Evolutionary conservation across 495 filamentous ascomycete genomes (phyloP), one percentile per base, ranked within the genome.

Genomic region (Xylaria cubensis): DNA sequence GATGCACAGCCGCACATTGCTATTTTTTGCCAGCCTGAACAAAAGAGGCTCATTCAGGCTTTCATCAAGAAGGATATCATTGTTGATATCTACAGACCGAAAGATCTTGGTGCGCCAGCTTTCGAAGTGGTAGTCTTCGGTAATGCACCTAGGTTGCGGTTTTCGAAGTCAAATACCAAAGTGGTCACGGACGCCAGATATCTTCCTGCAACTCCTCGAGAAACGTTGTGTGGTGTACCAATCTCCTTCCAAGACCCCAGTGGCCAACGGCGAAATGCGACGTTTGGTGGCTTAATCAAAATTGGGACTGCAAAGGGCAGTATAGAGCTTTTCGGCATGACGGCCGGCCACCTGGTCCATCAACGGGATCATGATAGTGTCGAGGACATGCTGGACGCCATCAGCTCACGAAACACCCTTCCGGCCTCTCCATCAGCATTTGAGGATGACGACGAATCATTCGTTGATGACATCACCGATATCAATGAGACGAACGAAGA

Each of bases 11-110:
- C 51, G 24, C 51, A 55, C 29, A 29, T 55, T 15, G 21, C 24
- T 55, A 15, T 55, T 13, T 15, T 55, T 55, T 55, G 51, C 51
- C 51, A 55, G 10, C 51, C 51, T 55, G 51, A 55, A 15, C 51
- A 55, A 13, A 55, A 55, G 24, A 55, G 51, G 13, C 21, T 55
- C 4, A 55, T 55, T 10, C 51, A 55, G 51, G 24, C 51, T 55
- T 55, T 55, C 21, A 3, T 55, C 21, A 55, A 55, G 21, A 55
- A 55, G 24, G 21, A 55, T 29, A 26, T 55, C 5, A 10, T 55
- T 13, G 51, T 55, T 3, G 51, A 55, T 29, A 55, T 55, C 51
- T 55, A 13, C 9, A 9, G 51, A 24, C 51, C 51, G 51, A 55
- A 55, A 1, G 24, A 55, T 55, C 51, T 15, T 10, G 9, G 10